Base-by-base conservation (phyloP, 257 asterid genomes). In the Lycium ferocissimum region DNA sequence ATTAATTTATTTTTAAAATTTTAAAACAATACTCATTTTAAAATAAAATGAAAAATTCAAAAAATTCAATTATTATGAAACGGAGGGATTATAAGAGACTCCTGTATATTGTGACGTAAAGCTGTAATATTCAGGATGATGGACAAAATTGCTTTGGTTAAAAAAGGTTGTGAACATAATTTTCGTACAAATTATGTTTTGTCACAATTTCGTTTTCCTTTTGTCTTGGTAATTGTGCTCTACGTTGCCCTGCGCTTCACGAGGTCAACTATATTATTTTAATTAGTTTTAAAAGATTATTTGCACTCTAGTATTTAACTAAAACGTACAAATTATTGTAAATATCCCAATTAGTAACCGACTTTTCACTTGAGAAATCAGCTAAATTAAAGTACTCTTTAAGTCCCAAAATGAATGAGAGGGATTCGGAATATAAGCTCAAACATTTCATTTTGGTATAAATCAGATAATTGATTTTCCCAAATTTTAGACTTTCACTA, bases 211-310 rank as follows among this genome's bases (percentile, higher is more conserved):
- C 1, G 40, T 1, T 15, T 37, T 66, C 47, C 18, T 15, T 76
- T 51, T 26, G 82, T 51, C 82, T 53, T 14, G 82, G 62, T 14
- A 51, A 76, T 76, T 0, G 49, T 26, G 63, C 45, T 51, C 47
- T 20, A 4, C 26, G n/a, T 51, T 76, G 35, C 17, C 17, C 63
- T 76, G 45, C 3, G 8, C 0, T 26, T 51, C 1, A 76, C 47
- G 65, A 53, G 81, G 65, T 76, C 65, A 76, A 76, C 82, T 75
- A n/a, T 73, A 7, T 13, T 9, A 43, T 5, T 20, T 75, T 22
- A 11, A 20, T 49, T 75, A 22, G 20, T 45, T 73, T 45, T 72
- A 72, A 5, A 9, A 18, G 8, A 43, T 70, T 70, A 70, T 40
- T 72, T 18, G 45, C 3, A 22, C 0, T 62, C 33, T 51, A 72